Evolutionary conservation across 805 yeast genomes (phyloP).

Genomic region (Pichia nanzhaoensis): DNA sequence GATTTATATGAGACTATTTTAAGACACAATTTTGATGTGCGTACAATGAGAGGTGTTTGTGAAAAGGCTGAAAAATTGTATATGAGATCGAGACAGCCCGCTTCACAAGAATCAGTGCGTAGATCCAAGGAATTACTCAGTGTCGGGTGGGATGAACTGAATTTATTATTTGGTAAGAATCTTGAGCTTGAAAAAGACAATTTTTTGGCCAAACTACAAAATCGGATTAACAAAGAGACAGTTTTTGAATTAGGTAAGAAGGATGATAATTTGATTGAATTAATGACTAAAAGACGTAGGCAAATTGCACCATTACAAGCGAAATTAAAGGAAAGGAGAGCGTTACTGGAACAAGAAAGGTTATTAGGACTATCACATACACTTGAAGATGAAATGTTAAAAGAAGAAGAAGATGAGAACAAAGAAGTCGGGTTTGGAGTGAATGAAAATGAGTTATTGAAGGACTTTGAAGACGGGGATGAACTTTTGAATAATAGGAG

Average conservation of each 20-base stretch:
- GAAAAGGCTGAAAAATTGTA: conserved; percentile 83
- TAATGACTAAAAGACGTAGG: conserved; percentile 80
- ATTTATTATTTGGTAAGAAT: conserved; percentile 71
- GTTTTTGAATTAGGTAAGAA: conserved; percentile 82
- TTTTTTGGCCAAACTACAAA: conserved; percentile 63
- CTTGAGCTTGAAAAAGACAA: conserved; percentile 64
- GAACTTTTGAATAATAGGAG: conserved; percentile 18
- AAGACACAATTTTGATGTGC: conserved; percentile 60
- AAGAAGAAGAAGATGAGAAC: conserved; percentile 33
- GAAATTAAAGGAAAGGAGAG: conserved; percentile 64
- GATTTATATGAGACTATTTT: conserved; percentile 65
- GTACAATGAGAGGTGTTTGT: conserved; percentile 62
- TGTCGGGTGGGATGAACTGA: conserved; percentile 86
- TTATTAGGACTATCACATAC: conserved; percentile 66
- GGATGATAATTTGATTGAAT: conserved; percentile 63
- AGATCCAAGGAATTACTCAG: conserved; percentile 71
- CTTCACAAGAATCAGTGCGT: conserved; percentile 79
- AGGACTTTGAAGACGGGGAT: conserved; percentile 50
- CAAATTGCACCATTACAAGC: conserved; percentile 78
- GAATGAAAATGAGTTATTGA: conserved; percentile 41
- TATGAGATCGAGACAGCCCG: conserved; percentile 76
- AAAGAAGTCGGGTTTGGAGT: conserved; percentile 32
- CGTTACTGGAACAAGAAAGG: conserved; percentile 65
- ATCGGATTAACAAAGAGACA: conserved; percentile 74
- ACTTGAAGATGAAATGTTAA: conserved; percentile 66